A percentile compares a stretch with the other conserved stretches of the same genome.
Conservation (phyloP, 2,329 filamentous ascomycete genomes). For the Sporothrix globosa region DNA sequence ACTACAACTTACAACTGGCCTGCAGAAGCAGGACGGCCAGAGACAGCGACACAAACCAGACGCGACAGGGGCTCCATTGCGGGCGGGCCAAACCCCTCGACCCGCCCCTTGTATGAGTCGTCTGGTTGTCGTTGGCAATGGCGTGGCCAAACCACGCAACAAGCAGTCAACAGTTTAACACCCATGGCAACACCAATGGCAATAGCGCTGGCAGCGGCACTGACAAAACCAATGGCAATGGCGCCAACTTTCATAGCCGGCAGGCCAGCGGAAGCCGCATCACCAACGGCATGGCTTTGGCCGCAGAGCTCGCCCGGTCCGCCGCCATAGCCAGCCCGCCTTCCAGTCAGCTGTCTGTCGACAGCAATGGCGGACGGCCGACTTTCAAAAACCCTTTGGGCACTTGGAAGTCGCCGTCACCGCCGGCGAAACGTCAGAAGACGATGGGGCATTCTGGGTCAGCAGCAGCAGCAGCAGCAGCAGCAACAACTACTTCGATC, state of each 20-base stretch:
- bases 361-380: background rate
- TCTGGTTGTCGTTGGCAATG: background rate
- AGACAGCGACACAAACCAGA: too few relatives aligned
- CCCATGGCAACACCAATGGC: background rate
- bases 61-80: background rate
- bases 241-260: too few relatives aligned
- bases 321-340: background rate
- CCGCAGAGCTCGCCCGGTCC: background rate
- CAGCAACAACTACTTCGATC: background rate
- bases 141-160: background rate
- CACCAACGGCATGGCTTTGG: background rate
- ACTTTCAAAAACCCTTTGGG: slow-evolving; percentile 28
- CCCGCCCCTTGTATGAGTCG: background rate
- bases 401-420: slow-evolving; percentile 14
- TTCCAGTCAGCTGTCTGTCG: background rate
- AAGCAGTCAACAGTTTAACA: background rate
- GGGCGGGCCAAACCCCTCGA: background rate
- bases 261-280: background rate
- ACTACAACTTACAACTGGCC: background rate
- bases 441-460: background rate
- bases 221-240: background rate
- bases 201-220: too few relatives aligned
- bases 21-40: too few relatives aligned
- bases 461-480: background rate
- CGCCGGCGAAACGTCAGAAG: slow-evolving; percentile 29